Base-by-base conservation (phyloP, 2,329 filamentous ascomycete genomes). In the Colletotrichum navitas region DNA sequence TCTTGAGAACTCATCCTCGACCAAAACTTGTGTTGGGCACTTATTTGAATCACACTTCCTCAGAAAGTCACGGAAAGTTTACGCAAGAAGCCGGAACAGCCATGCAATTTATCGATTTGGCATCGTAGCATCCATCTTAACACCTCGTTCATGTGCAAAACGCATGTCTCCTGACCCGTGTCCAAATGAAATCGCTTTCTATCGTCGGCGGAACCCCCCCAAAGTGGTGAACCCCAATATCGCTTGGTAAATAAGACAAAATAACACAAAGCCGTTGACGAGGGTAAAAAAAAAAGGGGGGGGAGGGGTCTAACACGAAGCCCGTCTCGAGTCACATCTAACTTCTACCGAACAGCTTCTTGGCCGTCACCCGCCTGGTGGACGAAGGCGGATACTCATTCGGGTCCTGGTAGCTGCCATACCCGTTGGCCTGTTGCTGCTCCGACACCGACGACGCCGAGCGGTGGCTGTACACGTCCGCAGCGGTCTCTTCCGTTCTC, bases 401-500 rank as follows among this genome's bases (percentile, higher is more conserved):
- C 45, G 66, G 58, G 14, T 63, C 68, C 1, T 66, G 66, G 14
- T 71, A 73, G 34, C 29, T 47, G 6, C 66, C 62, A 3, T 74
- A 72, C 24, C 72, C 71, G 3, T 69, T 72, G 21, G 43, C 68
- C 0, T 71, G 68, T 26, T 71, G 68, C 56, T 61, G 63, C 54
- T 71, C 72, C 1, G 61, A 39, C 2, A 32, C 39, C n/a, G 72
- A 62, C 1, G 58, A 63, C 1, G 66, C 16, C 29, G 66, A 54
- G 10, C 68, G 66, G 7, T 71, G 67, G 26, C 43, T 43, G 43
- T 67, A 68, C n/a, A 52, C 45, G 7, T 67, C 63, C 16, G 68
- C 43, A 10, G 71, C 55, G 14, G 54, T 58, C 2, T 78, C 75
- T n/a, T 76, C 74, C 0, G 75, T 41, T 39, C 77, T 75, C 32